phyloP scores from a whole-genome alignment of 352 stramenopile species.

The Globisporangium viniferum region DNA sequence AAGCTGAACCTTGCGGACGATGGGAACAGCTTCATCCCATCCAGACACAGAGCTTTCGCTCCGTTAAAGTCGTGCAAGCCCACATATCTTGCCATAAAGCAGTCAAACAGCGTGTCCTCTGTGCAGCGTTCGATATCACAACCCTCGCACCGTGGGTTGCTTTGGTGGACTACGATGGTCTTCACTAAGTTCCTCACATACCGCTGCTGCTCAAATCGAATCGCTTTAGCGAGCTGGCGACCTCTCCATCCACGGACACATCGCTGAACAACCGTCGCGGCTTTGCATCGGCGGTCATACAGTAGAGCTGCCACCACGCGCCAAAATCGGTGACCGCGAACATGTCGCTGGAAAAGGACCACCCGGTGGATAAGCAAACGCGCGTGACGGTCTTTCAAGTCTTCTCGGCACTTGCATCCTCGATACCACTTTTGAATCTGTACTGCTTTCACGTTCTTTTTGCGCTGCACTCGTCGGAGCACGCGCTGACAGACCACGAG shows the following conservation, averaged over 20 bases:
- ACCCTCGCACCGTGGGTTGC: conserved; percentile 22
- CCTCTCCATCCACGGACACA: conserved; percentile 37
- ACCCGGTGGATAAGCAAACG: conserved; percentile 31
- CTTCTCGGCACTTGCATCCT: conserved; percentile 30
- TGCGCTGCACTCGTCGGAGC: conserved; percentile 20
- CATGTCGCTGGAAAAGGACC: conserved; percentile 37
- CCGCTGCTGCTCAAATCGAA: conserved; percentile 42
- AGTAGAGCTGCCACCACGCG: conserved; percentile 35
- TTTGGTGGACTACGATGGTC: conserved; percentile 21
- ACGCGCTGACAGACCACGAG: conserved; percentile 22
- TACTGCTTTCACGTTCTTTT: conserved; percentile 21
- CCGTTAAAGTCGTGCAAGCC: conserved; percentile 46
- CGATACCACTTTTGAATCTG: conserved; percentile 49
- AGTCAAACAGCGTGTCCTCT: conserved; percentile 39
- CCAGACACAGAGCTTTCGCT: conserved; percentile 30
- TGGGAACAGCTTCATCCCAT: conserved; percentile 36
- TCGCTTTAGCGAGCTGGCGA: conserved; percentile 17
- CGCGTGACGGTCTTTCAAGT: conserved; percentile 22
- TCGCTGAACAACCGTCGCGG: conserved; percentile 35
- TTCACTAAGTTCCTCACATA: conserved; percentile 27
- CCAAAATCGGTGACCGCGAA: conserved; percentile 43
- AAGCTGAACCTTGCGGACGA: conserved; percentile 36
- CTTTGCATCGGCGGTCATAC: conserved; percentile 23
- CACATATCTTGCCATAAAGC: conserved; percentile 48
- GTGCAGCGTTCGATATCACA: conserved; percentile 31